Evolutionary conservation across 306 rosid species (phyloP).

Genomic region (Trifolium subterraneum): DNA sequence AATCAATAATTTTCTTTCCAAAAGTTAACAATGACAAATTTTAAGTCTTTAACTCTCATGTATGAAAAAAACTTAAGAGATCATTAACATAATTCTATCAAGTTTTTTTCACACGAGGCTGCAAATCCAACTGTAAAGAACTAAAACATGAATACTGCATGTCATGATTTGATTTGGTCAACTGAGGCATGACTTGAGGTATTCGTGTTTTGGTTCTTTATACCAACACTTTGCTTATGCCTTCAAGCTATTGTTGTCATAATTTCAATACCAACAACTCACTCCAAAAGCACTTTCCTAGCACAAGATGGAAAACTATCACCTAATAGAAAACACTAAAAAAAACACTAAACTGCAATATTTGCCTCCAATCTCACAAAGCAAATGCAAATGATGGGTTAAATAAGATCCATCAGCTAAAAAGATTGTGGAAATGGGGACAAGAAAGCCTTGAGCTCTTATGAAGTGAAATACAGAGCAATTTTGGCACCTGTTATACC

Average conservation of each 20-base stretch:
- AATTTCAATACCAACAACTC: constrained; percentile 35
- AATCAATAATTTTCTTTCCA: too few relatives aligned
- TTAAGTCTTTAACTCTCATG: too few relatives aligned
- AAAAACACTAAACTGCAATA: constrained; percentile 45
- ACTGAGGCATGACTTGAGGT: too few relatives aligned
- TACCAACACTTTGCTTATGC: constrained; percentile 27
- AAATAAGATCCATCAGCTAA: constrained; percentile 27
- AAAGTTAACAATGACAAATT: too few relatives aligned
- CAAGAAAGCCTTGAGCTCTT: constrained; percentile 37
- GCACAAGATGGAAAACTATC: constrained; percentile 20
- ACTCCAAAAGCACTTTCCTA: constrained; percentile 18
- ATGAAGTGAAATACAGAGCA: constrained; percentile 32
- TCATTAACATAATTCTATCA: too few relatives aligned
- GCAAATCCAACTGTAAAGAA: too few relatives aligned
- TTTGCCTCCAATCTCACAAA: constrained; percentile 47
- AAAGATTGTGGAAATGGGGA: not conserved
- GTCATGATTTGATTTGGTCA: too few relatives aligned
- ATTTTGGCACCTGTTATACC: constrained; percentile 40
- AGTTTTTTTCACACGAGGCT: too few relatives aligned
- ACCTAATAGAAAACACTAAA: constrained; percentile 44
- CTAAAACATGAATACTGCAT: too few relatives aligned
- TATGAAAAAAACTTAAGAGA: too few relatives aligned
- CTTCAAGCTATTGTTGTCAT: constrained; percentile 9
- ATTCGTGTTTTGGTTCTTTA: too few relatives aligned
- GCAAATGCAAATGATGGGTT: constrained; percentile 40